Evolutionary conservation across 1,284 basidiomycete species (phyloP), one percentile per base, ranked within the genome.

Genomic region (Bondarzewia mesenterica): DNA sequence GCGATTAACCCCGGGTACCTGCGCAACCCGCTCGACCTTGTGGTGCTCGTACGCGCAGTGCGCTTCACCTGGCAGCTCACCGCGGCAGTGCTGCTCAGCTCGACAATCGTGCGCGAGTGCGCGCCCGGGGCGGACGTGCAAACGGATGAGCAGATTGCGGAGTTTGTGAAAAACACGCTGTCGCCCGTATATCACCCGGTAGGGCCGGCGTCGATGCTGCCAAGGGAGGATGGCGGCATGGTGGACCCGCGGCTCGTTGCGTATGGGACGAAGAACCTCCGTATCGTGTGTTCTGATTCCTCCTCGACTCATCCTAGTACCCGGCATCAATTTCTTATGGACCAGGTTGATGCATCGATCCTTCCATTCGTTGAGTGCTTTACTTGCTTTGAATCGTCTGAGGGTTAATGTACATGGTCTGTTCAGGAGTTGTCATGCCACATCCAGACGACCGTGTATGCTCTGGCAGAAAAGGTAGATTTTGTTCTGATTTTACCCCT

Each of bases 201-300:
- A 14, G 73, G 73, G 27, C 71, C 76, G 5, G 69, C 66, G 44
- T 61, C 72, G 1, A 78, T 78, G 76, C 60, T 77, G 41, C 77
- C 77, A 35, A 58, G 65, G 48, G 63, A 65, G 32, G 55, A 66
- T 48, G 77, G 77, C 26, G 77, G 77, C 53, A 77, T 78, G 21
- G 77, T 80, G 27, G 72, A 74, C 61, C 61, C 66, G 12, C 62
- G 62, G 40, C 60, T 80, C 23, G 60, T 23, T 42, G 75, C 78
- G 4, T 75, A 78, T 60, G 75, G 75, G 38, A 72, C 73, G 3
- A 51, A 50, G 54, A 78, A 78, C 63, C 53, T 77, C 7, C 42
- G 59, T 5, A 54, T 60, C 15, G 54, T 69, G 41, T 68, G 22
- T 10, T 43, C 20, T 15, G 15, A n/a, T 15, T 26, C 42, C n/a